Conservation (phyloP, 495 filamentous ascomycete species). For the Neurospora hispaniola region DNA sequence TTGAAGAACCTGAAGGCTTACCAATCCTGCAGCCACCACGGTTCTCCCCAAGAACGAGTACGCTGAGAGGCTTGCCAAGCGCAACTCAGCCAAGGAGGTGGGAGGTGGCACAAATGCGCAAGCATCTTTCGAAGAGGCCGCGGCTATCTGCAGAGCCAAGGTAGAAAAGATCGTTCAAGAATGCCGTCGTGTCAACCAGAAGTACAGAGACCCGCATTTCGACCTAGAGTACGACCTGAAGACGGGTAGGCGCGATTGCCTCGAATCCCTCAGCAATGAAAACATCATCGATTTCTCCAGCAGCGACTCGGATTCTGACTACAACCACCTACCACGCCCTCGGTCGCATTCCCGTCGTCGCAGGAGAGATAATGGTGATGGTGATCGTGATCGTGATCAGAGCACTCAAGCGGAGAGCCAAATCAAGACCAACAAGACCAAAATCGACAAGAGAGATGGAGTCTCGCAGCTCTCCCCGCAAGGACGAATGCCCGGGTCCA, state of each 20-base stretch:
- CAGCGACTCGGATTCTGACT: slow-evolving; percentile 5
- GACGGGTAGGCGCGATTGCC: slow-evolving; percentile 44
- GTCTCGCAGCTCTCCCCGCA: slow-evolving; percentile 3
- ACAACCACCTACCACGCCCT: neutral
- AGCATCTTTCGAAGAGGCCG: slow-evolving; percentile 65
- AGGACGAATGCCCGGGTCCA: slow-evolving; percentile 8
- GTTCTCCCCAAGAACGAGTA: slow-evolving; percentile 66
- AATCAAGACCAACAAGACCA: neutral
- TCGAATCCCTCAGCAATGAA: slow-evolving; percentile 47
- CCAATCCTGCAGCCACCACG: slow-evolving; percentile 45
- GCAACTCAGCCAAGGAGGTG: slow-evolving; percentile 33
- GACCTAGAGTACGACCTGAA: slow-evolving; percentile 78
- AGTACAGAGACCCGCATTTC: slow-evolving; percentile 83
- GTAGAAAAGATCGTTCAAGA: slow-evolving; percentile 76
- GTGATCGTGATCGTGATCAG: neutral
- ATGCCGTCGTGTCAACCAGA: slow-evolving; percentile 76
- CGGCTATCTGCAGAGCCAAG: slow-evolving; percentile 54
- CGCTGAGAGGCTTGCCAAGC: slow-evolving; percentile 53
- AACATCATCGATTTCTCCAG: slow-evolving; percentile 3
- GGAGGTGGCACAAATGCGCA: slow-evolving; percentile 27
- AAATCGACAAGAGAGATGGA: neutral
- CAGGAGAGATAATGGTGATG: neutral
- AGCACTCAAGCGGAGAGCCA: neutral
- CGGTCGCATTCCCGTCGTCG: neutral
- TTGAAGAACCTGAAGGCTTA: neutral